Percentiles rank a stretch among this genome's conserved stretches.
Conservation (phyloP, 2,329 filamentous ascomycete species). For the Neonectria ditissima region DNA sequence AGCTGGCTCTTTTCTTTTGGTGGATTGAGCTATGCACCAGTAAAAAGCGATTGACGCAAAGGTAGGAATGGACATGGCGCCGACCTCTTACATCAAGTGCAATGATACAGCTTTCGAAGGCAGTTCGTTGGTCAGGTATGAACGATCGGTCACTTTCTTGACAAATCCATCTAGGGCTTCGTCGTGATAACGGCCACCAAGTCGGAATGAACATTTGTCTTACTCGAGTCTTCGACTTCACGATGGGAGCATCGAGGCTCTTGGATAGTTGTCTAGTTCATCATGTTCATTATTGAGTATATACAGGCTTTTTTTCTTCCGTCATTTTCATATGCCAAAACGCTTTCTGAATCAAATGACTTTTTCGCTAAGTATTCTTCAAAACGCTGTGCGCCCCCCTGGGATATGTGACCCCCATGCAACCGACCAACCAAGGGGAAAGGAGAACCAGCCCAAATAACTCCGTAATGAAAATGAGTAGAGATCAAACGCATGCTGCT, state of each 20-base stretch:
- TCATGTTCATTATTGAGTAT: constrained; percentile 41
- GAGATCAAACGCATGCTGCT: constrained; percentile 48
- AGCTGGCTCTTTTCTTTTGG: background rate
- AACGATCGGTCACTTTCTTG: constrained; percentile 15
- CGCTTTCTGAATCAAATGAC: constrained; percentile 43
- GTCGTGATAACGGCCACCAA: constrained; percentile 6
- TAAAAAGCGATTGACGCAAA: background rate
- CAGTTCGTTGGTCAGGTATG: constrained; percentile 6
- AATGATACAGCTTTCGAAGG: constrained; percentile 10
- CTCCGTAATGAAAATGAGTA: constrained; percentile 36
- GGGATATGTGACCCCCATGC: constrained; percentile 44
- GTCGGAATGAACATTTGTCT: background rate
- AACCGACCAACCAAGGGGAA: constrained; percentile 30
- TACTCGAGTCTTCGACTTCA: background rate
- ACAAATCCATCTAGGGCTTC: constrained; percentile 6
- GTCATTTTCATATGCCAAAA: constrained; percentile 39
- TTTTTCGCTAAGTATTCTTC: constrained; percentile 45
- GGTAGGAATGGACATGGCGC: constrained; percentile 3
- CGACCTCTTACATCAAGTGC: constrained; percentile 13
- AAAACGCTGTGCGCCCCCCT: constrained; percentile 40
- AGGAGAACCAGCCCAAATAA: constrained; percentile 33
- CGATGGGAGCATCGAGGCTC: background rate
- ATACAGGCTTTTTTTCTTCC: constrained; percentile 35
- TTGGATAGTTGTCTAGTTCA: constrained; percentile 14
- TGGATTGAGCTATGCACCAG: constrained; percentile 5